phyloP scores from a whole-genome alignment of 345 rosid genomes.

The Lepidium aucheri region DNA sequence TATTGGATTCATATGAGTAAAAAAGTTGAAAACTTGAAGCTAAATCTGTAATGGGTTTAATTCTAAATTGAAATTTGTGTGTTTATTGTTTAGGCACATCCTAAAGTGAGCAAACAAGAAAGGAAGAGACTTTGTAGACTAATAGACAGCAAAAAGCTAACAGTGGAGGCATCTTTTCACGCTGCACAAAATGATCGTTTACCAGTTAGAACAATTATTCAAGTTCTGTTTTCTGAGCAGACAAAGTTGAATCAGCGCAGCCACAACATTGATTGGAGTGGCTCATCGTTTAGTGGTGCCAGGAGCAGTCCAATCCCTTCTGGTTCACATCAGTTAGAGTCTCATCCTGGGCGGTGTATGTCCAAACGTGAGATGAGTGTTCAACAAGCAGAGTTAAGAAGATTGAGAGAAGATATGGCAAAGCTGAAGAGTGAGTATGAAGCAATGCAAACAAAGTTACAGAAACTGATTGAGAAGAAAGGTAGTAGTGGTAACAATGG shows the following conservation, averaged over 20 bases:
- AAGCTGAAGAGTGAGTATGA: slow-evolving; percentile 55
- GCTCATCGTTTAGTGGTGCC: slow-evolving; percentile 38
- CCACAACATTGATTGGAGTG: slow-evolving; percentile 50
- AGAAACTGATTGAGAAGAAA: slow-evolving; percentile 60
- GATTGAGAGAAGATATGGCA: slow-evolving; percentile 53
- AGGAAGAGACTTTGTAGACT: slow-evolving; percentile 59
- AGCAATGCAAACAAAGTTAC: slow-evolving; percentile 53
- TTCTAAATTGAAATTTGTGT: not conserved
- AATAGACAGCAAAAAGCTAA: slow-evolving; percentile 62
- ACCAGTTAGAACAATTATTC: slow-evolving; percentile 73
- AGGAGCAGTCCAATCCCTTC: slow-evolving; percentile 41
- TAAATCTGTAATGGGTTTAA: not conserved
- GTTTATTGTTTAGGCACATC: slow-evolving; percentile 51
- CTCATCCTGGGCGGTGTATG: slow-evolving; percentile 34
- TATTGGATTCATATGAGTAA: not conserved
- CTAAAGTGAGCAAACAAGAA: slow-evolving; percentile 58
- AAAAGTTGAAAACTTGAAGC: not conserved
- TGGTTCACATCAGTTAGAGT: slow-evolving; percentile 27
- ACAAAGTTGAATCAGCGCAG: slow-evolving; percentile 39
- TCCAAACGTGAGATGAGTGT: slow-evolving; percentile 62
- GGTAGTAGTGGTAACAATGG: slow-evolving; percentile 45
- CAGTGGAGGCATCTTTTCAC: slow-evolving; percentile 72
- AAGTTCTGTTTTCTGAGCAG: slow-evolving; percentile 72
- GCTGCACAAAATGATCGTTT: slow-evolving; percentile 80
- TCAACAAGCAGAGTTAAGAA: slow-evolving; percentile 57